Evolutionary conservation across 2,329 filamentous ascomycete genomes (phyloP), one percentile per base, ranked within the genome.

Genomic region (Aspergillus transmontanensis): DNA sequence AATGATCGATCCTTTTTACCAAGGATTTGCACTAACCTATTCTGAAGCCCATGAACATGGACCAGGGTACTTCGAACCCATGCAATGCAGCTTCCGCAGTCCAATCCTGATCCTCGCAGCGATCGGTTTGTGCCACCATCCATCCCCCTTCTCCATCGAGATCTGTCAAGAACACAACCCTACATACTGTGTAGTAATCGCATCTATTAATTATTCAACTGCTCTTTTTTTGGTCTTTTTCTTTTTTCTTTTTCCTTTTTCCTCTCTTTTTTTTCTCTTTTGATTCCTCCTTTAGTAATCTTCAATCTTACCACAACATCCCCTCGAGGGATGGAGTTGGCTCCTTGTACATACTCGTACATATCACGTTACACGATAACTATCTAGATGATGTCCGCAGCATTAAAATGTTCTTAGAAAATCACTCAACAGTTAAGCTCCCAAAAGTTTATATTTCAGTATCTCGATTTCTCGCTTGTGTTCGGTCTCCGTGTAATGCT

Each of bases 61-160:
- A 39, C 46, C 41, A n/a, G 9, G 39, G 48, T 59, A 26, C 34
- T 39, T 55, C 32, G 19, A 54, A 32, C 28, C 48, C 58, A 59
- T 59, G 58, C 48, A 59, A 41, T 53, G 36, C 48, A 54, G 48
- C 58, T 54, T n/a, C 48, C 34, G 34, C 48, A 34, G 36, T 53
- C 48, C 58, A 59, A 53, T 59, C 58, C 58, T 39, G 46, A 46
- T 46, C 56, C 41, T 58, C 39, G 16, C 12, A 58, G 23, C 46
- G 34, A 51, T 53, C 57, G 23, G 34, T 59, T 51, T 39, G 57
- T 48, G 26, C 34, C 21, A 23, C 43, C 19, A 54, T 23, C 51
- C 28, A 30, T 57, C 45, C 41, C 34, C 51, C 61, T 57, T 54
- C 60, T 62, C 51, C 63, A 64, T 64, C 63, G 63, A 64, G 63